phyloP scores from a whole-genome alignment of 1,284 basidiomycete species.

The Cerrena zonata region DNA sequence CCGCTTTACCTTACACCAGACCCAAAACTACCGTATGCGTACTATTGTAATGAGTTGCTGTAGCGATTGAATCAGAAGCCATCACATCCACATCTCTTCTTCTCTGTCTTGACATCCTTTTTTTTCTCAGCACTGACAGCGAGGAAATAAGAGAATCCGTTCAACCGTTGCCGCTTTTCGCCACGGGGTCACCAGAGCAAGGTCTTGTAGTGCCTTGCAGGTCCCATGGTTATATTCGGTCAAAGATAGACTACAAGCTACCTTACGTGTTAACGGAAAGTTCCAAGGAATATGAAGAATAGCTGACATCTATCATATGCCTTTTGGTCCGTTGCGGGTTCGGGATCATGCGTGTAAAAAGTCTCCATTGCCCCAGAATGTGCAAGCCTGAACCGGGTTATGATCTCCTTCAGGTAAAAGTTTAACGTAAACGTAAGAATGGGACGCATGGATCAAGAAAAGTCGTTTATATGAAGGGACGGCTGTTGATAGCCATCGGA shows the following conservation, averaged over 20 bases:
- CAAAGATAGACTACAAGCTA: neutral
- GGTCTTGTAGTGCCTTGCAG: neutral
- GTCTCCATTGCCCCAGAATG: neutral
- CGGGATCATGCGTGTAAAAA: neutral
- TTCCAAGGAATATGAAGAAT: neutral
- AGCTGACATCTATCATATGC: no score
- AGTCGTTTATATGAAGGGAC: neutral
- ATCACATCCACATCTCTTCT: neutral
- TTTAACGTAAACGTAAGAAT: neutral
- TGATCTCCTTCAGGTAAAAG: neutral
- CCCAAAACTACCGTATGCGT: slow-evolving; percentile 1
- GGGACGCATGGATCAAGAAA: neutral
- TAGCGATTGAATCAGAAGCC: neutral
- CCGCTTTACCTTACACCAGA: neutral
- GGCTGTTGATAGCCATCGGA: neutral
- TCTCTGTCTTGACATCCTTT: neutral
- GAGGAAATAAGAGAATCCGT: neutral
- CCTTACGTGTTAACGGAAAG: neutral
- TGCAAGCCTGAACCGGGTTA: neutral
- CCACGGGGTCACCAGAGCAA: neutral
- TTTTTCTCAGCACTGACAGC: neutral
- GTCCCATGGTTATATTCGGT: neutral
- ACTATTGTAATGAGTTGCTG: neutral
- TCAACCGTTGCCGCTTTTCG: no score
- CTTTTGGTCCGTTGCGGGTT: neutral